phyloP scores from a whole-genome alignment of 768 basidiomycete genomes.

The Galerina sulciceps region DNA sequence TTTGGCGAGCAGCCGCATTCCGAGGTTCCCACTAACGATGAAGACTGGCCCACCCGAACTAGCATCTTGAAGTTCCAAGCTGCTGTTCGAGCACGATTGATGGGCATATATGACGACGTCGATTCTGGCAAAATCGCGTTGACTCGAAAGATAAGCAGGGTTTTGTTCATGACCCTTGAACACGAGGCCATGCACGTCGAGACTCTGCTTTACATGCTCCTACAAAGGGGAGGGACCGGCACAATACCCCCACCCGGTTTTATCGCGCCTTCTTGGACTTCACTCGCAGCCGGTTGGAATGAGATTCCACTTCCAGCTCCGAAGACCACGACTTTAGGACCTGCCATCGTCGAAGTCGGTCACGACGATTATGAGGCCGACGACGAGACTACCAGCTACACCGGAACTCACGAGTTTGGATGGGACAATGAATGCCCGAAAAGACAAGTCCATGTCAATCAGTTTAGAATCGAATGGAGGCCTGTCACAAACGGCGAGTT shows the following conservation, averaged over 20 bases:
- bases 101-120: constrained; percentile 74
- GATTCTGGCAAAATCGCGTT: constrained; percentile 51
- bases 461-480: constrained; percentile 82
- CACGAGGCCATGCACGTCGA: constrained; percentile 92
- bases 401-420: constrained; percentile 73
- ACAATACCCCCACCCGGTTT: constrained; percentile 83
- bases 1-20: constrained; percentile 72
- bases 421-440: constrained; percentile 95
- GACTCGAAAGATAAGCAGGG: constrained; percentile 72
- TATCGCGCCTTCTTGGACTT: constrained; percentile 70
- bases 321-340: constrained; percentile 59
- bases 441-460: constrained; percentile 57
- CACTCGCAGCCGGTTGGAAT: constrained; percentile 53
- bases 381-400: constrained; percentile 45
- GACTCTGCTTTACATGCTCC: constrained; percentile 93
- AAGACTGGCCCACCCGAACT: constrained; percentile 84
- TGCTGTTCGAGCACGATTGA: constrained; percentile 76
- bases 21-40: constrained; percentile 75
- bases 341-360: constrained; percentile 66
- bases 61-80: constrained; percentile 77
- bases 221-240: constrained; percentile 79
- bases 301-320: constrained; percentile 44
- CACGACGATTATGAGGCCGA: constrained; percentile 83
- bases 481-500: constrained; percentile 92
- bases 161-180: constrained; percentile 89